phyloP scores from a whole-genome alignment of 2,329 filamentous ascomycete genomes.

The Fusarium sp. region DNA sequence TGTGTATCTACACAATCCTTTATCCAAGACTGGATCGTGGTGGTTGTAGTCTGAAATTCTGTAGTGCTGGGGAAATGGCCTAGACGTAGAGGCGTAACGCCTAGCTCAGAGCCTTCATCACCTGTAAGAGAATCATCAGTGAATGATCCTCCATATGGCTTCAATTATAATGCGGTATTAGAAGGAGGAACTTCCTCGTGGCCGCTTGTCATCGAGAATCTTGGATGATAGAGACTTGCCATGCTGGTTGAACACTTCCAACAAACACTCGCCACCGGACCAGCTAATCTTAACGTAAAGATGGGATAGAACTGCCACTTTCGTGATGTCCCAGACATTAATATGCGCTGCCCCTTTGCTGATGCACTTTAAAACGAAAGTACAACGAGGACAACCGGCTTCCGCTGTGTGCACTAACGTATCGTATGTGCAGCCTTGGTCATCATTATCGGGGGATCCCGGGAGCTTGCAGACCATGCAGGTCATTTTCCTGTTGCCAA shows the following conservation, averaged over 20 bases:
- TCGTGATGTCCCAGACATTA: fast-evolving
- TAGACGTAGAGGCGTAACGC: neutral
- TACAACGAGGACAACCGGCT: neutral
- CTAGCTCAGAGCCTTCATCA: neutral
- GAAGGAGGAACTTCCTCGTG: too few relatives aligned
- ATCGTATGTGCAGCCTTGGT: neutral
- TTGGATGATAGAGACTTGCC: neutral
- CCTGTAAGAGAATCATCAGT: neutral
- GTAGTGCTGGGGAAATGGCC: neutral
- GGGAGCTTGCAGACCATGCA: too few relatives aligned
- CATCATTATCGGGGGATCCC: too few relatives aligned
- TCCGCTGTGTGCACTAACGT: neutral
- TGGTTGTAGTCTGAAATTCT: neutral
- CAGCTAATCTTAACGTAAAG: fast-evolving
- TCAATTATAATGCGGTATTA: too few relatives aligned
- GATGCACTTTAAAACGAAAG: neutral
- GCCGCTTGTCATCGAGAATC: too few relatives aligned
- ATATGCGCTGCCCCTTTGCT: neutral
- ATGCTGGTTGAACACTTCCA: neutral
- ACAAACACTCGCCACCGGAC: neutral
- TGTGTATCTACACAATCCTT: neutral
- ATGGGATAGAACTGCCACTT: fast-evolving
- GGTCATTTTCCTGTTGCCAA: too few relatives aligned
- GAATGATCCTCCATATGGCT: fast-evolving
- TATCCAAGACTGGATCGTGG: neutral